These are phyloP conservation scores for Gossypium bickii DNA, from an alignment of 345 rosid genomes.

Conservation along the genomic window DNA sequence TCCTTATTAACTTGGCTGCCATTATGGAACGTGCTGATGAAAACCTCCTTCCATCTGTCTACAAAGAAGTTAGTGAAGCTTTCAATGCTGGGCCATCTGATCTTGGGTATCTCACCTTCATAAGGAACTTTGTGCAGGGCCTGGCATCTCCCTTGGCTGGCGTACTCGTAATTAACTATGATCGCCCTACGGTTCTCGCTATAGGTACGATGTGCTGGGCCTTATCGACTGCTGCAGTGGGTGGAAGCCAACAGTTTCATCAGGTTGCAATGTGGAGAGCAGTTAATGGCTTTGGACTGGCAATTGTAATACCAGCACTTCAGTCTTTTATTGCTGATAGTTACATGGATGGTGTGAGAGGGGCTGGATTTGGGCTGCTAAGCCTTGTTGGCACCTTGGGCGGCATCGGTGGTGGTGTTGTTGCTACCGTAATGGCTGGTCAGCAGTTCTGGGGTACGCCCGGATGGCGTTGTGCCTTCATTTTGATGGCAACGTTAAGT, in stretches of 20 bases:
- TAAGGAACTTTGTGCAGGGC: slow-evolving; percentile 94
- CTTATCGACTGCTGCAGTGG: slow-evolving; percentile 92
- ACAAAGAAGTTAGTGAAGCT: slow-evolving; percentile 98
- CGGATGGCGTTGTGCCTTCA: slow-evolving; percentile 95
- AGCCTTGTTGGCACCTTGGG: slow-evolving; percentile 78
- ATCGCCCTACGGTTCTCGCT: slow-evolving; percentile 87
- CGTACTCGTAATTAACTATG: slow-evolving; percentile 67
- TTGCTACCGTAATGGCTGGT: slow-evolving; percentile 94
- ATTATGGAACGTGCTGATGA: slow-evolving; percentile 97
- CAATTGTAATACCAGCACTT: slow-evolving; percentile 94
- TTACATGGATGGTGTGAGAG: slow-evolving; percentile 73
- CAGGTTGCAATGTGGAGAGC: slow-evolving; percentile 95
- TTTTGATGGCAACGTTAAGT: slow-evolving; percentile 80
- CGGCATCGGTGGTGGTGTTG: slow-evolving; percentile 95
- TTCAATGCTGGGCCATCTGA: slow-evolving; percentile 91
- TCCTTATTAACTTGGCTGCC: slow-evolving; percentile 87
- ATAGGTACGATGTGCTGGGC: slow-evolving; percentile 94
- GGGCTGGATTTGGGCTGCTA: slow-evolving; percentile 84
- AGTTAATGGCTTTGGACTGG: slow-evolving; percentile 88
- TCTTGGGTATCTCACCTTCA: slow-evolving; percentile 90
- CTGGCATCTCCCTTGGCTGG: slow-evolving; percentile 87
- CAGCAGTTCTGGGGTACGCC: slow-evolving; percentile 59
- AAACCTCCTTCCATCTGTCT: slow-evolving; percentile 87
- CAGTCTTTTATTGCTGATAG: slow-evolving; percentile 98
- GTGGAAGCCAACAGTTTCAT: slow-evolving; percentile 60